Base-by-base conservation (phyloP, 768 basidiomycete genomes). In the Favolaschia claudopus region DNA sequence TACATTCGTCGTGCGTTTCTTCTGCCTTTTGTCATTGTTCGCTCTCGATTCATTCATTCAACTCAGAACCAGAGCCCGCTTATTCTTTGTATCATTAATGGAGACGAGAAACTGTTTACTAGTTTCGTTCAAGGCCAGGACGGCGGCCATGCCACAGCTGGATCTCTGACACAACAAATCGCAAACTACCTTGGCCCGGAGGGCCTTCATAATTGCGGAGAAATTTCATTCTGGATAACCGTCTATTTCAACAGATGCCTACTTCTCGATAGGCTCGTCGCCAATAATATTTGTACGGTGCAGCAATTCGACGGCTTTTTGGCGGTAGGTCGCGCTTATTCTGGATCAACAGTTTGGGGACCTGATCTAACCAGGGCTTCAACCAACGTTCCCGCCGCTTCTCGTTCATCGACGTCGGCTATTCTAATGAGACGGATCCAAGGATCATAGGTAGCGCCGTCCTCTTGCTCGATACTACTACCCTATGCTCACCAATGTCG, bases 351-450 rank as follows among this genome's bases (percentile, higher is more conserved):
- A 31, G 2, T 4, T 22, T 27, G 37, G 24, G 17, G 20, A 19
- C 31, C 10, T 37, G 24, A 25, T 42, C 43, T 22, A 36, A 58
- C 14, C 38, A 84, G 80, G 88, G 91, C 37, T 91, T 93, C 64
- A 89, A 86, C 57, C 86, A 89, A 68, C 80, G 88, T 7, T 90
- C 89, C 24, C 86, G 89, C 14, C 82, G 89, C 38, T 92, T 92
- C 73, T 76, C 79, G 31, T 71, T 87, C 61, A 82, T 91, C 49
- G 92, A 93, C 70, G 87, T 87, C 42, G 89, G 90, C 24, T 78
- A 79, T 50, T 80, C 80, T 52, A 85, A 82, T 60, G 89, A 90
- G 40, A 79, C 81, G 6, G 87, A 87, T 68, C 75, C 78, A 22
- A 93, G 92, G 72, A 86, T 93, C 56, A 85, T 84, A 79, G 92